Percentiles rank a stretch among this genome's conserved stretches.
phyloP scores from a whole-genome alignment of 2,329 filamentous ascomycete genomes.

The Beauveria australis region DNA sequence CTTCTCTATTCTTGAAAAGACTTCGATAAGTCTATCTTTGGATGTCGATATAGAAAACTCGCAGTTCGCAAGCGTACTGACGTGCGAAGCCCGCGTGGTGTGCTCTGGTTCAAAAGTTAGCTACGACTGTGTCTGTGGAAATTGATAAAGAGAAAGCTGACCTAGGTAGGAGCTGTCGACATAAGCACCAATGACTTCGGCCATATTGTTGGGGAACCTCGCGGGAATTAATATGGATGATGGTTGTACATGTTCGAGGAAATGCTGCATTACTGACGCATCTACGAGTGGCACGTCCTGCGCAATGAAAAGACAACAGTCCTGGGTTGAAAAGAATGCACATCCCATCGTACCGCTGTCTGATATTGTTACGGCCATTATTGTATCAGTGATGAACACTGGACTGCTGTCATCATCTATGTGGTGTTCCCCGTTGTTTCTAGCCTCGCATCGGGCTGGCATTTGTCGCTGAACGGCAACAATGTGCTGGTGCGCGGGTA shows the following conservation, averaged over 20 bases:
- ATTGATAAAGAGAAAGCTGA: not conserved
- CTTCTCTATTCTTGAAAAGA: not conserved
- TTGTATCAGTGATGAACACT: conserved; percentile 44
- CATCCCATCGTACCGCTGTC: conserved; percentile 69
- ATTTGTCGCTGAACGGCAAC: not conserved
- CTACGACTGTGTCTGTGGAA: not conserved
- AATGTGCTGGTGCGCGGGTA: not conserved
- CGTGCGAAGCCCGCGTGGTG: not conserved
- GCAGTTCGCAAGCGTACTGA: not conserved
- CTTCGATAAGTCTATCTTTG: not conserved
- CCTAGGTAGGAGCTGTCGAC: conserved; percentile 11
- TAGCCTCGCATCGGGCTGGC: not conserved
- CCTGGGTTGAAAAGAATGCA: conserved; percentile 67
- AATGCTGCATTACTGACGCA: conserved; percentile 58
- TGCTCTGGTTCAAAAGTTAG: not conserved
- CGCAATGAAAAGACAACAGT: conserved; percentile 65
- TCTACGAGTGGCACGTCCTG: conserved; percentile 65
- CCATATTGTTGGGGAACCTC: conserved; percentile 34
- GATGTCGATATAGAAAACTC: not conserved
- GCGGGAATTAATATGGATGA: conserved; percentile 46
- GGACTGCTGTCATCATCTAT: conserved; percentile 24
- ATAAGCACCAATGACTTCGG: conserved; percentile 21
- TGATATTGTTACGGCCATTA: conserved; percentile 73
- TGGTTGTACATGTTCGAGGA: conserved; percentile 46
- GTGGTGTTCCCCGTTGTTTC: not conserved